A percentile compares a stretch with the other conserved stretches of the same genome.
Conservation (phyloP, 108 stramenopile genomes). For the Fistulifera pelliculosa region DNA sequence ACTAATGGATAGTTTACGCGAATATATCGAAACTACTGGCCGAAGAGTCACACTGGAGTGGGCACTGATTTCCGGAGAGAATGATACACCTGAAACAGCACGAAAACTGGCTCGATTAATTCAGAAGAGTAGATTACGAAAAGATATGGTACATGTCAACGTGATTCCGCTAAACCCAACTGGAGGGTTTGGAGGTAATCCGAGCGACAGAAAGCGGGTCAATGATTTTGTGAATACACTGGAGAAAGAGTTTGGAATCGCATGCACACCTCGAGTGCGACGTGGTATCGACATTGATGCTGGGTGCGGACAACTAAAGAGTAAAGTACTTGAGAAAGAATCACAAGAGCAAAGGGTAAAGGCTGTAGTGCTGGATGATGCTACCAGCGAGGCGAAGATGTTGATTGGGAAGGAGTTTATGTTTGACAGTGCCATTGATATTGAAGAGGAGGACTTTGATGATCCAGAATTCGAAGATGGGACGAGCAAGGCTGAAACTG, state of each 20-base stretch:
- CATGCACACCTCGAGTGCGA: constrained; percentile 82
- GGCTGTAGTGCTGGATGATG: constrained; percentile 5
- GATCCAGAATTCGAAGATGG: constrained; percentile 38
- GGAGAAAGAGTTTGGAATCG: constrained; percentile 54
- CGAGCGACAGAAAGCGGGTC: constrained; percentile 42
- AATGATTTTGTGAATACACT: constrained; percentile 60
- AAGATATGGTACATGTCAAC: constrained; percentile 87
- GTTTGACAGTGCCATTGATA: constrained; percentile 29
- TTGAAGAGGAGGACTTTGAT: constrained; percentile 39
- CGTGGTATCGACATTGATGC: constrained; percentile 98
- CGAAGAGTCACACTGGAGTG: constrained; percentile 91
- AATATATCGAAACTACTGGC: constrained; percentile 69
- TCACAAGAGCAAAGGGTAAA: neutral
- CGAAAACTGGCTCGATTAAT: constrained; percentile 57
- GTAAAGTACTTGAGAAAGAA: constrained; percentile 19
- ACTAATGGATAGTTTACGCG: constrained; percentile 71
- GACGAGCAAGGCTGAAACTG: constrained; percentile 33
- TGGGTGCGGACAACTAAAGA: constrained; percentile 93
- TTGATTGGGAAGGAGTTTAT: constrained; percentile 27
- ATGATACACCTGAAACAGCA: constrained; percentile 78
- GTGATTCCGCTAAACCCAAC: constrained; percentile 96
- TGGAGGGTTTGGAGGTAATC: constrained; percentile 65
- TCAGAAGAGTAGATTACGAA: constrained; percentile 32
- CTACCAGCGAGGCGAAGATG: neutral
- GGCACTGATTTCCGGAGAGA: constrained; percentile 90